Evolutionary conservation across 2,329 filamentous ascomycete species (phyloP).

Genomic region (Mariannaea elegans): DNA sequence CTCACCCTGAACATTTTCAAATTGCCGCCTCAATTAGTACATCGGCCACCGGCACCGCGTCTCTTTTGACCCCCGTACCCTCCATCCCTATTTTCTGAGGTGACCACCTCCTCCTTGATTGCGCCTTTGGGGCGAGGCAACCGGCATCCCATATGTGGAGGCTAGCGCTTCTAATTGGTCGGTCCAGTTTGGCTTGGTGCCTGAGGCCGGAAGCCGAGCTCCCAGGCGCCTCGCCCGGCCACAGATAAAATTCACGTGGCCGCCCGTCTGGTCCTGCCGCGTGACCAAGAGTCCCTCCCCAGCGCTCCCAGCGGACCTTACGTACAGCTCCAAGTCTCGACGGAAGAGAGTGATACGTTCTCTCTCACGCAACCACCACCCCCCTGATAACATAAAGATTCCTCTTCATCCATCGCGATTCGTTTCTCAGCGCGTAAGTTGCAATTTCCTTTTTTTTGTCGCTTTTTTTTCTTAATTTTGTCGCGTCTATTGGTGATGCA

Average conservation of each 20-base stretch:
- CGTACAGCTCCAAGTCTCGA: not conserved
- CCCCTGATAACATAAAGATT: conserved; percentile 43
- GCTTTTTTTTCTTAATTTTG: conserved; percentile 16
- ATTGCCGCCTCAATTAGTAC: no score
- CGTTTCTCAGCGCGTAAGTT: conserved; percentile 24
- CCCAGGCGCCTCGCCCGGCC: not conserved
- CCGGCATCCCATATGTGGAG: conserved; percentile 33
- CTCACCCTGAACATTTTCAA: no score
- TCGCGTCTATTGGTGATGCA: conserved; percentile 26
- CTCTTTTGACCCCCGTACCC: no score
- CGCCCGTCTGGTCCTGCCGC: conserved; percentile 47
- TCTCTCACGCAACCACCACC: conserved; percentile 32
- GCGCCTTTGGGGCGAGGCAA: conserved; percentile 28
- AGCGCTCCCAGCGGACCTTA: conserved; percentile 20
- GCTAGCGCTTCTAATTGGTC: conserved; percentile 11
- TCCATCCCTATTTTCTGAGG: conserved; percentile 1
- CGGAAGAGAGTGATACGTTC: conserved; percentile 15
- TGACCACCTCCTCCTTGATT: conserved; percentile 24
- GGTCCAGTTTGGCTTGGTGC: conserved; percentile 5
- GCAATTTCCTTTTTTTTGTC: conserved; percentile 18
- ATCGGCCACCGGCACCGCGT: not conserved
- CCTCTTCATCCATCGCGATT: conserved; percentile 21
- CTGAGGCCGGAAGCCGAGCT: conserved; percentile 33
- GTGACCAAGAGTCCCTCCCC: conserved; percentile 47
- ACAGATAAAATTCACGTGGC: conserved; percentile 51